Evolutionary conservation across 208 protist genomes (phyloP), one percentile per base, ranked within the genome.

Genomic region (Leishmania mexicana): DNA sequence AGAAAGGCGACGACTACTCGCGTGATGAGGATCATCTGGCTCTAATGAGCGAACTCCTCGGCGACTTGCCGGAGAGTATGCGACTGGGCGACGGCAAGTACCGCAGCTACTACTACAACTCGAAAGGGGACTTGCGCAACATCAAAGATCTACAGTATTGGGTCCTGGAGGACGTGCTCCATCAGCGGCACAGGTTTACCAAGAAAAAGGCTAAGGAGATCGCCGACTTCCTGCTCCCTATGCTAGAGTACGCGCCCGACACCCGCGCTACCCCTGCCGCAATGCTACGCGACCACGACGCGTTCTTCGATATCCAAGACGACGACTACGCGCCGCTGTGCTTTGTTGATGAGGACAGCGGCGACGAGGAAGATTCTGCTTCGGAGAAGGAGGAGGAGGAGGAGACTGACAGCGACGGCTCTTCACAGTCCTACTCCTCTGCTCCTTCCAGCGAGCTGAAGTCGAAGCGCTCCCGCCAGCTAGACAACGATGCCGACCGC

Each of bases 11-110:
- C 70, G 87, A 92, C 85, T 99, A 96, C 86, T 91, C 90, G 51
- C 91, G 94, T n/a, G 94, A 97, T 75, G 94, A 97, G 85, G 94
- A 97, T 81, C 98, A 99, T 84, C 89, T 99, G 8, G 98, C 98
- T 19, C 83, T 98, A 31, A 98, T 99, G 85, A 97, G 96, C 17
- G 98, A 99, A 81, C 84, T 99, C 2, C 89, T 99, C 1, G 98
- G 98, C 70, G 89, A 90, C 19, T 77, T 99, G 31, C 98, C 98
- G 5, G 91, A 92, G 54, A 89, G 81, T 79, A 98, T 98, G 94
- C 93, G 92, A 28, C 83, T 93, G 54, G 90, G 94, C 47, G 83
- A 88, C 47, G 94, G 96, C 54, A 93, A 94, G 83, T 92, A 93
- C 81, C 83, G 79, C 60, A 87, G 83, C 58, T 72, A 95, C 35